phyloP scores from a whole-genome alignment of 176 grass and related monocot genomes.

The Ampelocalamus luodianensis region DNA sequence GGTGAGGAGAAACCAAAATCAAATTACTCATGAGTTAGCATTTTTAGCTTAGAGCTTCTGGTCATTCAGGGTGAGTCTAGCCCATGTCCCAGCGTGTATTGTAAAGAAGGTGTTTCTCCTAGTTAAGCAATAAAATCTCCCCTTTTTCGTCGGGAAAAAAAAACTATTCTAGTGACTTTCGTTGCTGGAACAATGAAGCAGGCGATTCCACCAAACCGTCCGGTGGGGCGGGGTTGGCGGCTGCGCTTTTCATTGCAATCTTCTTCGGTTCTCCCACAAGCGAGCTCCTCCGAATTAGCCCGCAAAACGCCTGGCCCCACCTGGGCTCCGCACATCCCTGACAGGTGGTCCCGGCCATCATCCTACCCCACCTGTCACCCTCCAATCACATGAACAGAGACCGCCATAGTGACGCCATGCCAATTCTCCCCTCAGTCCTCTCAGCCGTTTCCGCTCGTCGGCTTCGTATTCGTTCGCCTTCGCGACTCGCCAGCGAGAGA shows the following conservation, averaged over 20 bases:
- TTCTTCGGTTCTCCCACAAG: background rate
- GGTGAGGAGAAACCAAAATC: background rate
- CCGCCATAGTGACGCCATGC: background rate
- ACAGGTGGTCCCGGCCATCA: background rate
- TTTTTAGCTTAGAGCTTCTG: too few species aligned
- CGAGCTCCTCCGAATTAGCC: background rate
- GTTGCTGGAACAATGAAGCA: background rate
- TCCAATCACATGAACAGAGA: background rate
- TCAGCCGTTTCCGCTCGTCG: background rate
- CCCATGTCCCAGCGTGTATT: too few species aligned
- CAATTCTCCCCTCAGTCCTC: background rate
- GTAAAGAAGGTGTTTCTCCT: too few species aligned
- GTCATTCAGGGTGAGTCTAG: too few species aligned
- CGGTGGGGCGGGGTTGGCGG: background rate
- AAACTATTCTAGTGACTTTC: background rate
- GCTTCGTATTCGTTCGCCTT: background rate
- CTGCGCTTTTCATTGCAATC: background rate
- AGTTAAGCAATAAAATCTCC: too few species aligned
- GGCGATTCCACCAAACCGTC: background rate
- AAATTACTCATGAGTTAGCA: too few species aligned
- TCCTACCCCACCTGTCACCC: conserved; percentile 42
- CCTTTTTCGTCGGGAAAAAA: too few species aligned
- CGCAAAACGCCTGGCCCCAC: background rate
- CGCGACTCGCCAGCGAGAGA: conserved; percentile 9
- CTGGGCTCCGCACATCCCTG: background rate